Evolutionary conservation across 371 early-diverging fungal species (phyloP).

Genomic region (Mortierella sp.): DNA sequence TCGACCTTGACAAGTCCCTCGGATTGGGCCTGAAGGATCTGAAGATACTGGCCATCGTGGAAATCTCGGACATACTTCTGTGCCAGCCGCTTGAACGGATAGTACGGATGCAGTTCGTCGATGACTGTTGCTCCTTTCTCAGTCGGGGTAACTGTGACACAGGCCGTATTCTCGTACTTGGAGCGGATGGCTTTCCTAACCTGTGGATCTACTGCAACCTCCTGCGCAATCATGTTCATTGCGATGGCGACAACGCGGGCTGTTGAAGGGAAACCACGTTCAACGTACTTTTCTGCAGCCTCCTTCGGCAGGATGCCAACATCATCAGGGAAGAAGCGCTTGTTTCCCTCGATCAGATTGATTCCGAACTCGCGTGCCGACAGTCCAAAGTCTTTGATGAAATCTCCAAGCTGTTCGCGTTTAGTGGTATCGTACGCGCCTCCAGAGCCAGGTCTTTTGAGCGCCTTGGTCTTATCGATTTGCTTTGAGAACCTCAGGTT

Average conservation of each 20-base stretch:
- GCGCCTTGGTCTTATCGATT: conserved; percentile 65
- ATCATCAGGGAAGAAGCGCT: conserved; percentile 70
- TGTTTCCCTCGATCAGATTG: conserved; percentile 67
- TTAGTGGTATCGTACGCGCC: conserved; percentile 66
- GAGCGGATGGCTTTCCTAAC: conserved; percentile 84
- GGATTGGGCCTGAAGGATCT: conserved; percentile 79
- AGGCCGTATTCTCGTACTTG: conserved; percentile 75
- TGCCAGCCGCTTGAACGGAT: conserved; percentile 87
- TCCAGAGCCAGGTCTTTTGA: conserved; percentile 58
- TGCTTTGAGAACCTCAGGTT: conserved; percentile 72
- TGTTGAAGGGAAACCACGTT: conserved; percentile 62
- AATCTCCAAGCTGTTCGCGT: conserved; percentile 62
- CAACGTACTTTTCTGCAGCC: conserved; percentile 70
- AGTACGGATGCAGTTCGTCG: conserved; percentile 82
- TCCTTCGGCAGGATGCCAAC: conserved; percentile 62
- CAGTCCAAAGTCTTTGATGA: conserved; percentile 70
- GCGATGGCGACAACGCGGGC: conserved; percentile 74
- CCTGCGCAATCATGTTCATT: conserved; percentile 76
- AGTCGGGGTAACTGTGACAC: conserved; percentile 84
- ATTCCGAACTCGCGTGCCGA: conserved; percentile 73
- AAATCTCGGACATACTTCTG: conserved; percentile 82
- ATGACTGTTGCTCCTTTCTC: conserved; percentile 82
- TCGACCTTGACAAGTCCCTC: conserved; percentile 78
- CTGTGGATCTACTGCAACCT: conserved; percentile 85
- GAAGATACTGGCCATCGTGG: conserved; percentile 78